Evolutionary conservation across 2,329 filamentous ascomycete species (phyloP).

Genomic region (Nannizziopsis barbatae): DNA sequence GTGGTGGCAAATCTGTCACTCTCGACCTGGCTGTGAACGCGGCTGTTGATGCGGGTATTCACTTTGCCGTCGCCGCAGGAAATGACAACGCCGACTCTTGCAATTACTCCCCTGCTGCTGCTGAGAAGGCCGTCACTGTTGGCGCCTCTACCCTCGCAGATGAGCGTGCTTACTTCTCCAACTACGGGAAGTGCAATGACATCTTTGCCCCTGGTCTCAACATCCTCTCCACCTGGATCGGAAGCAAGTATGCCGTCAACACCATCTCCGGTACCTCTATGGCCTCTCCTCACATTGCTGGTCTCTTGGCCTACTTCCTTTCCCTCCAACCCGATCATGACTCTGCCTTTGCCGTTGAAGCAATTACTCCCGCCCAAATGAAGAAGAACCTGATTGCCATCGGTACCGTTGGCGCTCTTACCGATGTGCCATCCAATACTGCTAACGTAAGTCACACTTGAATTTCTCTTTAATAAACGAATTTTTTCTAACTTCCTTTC

Average conservation of each 20-base stretch:
- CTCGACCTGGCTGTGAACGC: slow-evolving; percentile 90
- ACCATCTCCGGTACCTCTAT: slow-evolving; percentile 99
- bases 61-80: slow-evolving; percentile 96
- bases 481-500: slow-evolving; percentile 20
- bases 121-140: slow-evolving; percentile 84
- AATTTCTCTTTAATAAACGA: background rate
- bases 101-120: slow-evolving; percentile 96
- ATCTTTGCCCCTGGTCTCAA: slow-evolving; percentile 96
- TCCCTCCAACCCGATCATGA: slow-evolving; percentile 85
- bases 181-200: slow-evolving; percentile 98
- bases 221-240: slow-evolving; percentile 97
- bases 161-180: slow-evolving; percentile 99
- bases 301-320: slow-evolving; percentile 94
- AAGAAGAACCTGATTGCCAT: slow-evolving; percentile 80
- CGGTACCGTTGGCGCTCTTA: slow-evolving; percentile 65
- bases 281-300: slow-evolving; percentile 93
- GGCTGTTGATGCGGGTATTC: slow-evolving; percentile 78
- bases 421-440: slow-evolving; percentile 73
- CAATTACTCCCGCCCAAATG: slow-evolving; percentile 85
- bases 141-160: slow-evolving; percentile 89
- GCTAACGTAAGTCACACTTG: slow-evolving; percentile 52
- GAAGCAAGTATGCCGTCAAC: slow-evolving; percentile 90
- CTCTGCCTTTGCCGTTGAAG: slow-evolving; percentile 80
- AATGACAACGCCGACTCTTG: slow-evolving; percentile 99
- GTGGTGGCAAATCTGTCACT: slow-evolving; percentile 88